A percentile compares a stretch with the other conserved stretches of the same genome.
Evolutionary conservation across 2,329 filamentous ascomycete species (phyloP).

Genomic region (Amphichorda felina): DNA sequence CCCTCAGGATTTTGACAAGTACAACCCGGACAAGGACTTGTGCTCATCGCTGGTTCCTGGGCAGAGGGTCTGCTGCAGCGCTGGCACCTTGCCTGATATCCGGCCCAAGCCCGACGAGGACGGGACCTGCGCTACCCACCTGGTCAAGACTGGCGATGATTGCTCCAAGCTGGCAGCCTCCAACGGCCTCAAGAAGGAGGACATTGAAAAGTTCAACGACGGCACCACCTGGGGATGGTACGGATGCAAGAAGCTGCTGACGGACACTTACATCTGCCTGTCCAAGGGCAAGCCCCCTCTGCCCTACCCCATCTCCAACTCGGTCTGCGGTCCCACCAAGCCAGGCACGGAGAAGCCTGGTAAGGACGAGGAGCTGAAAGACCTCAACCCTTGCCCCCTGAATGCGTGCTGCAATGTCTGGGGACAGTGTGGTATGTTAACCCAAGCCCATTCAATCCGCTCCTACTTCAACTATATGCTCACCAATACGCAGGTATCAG

Average conservation of each 20-base stretch:
- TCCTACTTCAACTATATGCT: too few species aligned
- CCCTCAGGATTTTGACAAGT: constrained; percentile 17
- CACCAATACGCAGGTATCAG: too few species aligned
- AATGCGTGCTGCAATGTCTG: constrained; percentile 23
- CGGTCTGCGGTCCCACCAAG: constrained; percentile 29
- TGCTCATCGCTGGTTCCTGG: constrained; percentile 6
- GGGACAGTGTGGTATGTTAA: constrained; percentile 22
- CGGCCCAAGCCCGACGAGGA: constrained; percentile 8
- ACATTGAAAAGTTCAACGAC: constrained; percentile 24
- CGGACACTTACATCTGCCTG: constrained; percentile 15
- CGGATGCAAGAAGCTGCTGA: constrained; percentile 15
- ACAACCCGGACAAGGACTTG: constrained; percentile 13
- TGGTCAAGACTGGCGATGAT: constrained; percentile 17
- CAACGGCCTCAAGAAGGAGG: constrained; percentile 19
- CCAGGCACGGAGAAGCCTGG: constrained; percentile 22
- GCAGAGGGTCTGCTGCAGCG: constrained; percentile 9
- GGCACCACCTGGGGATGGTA: constrained; percentile 24
- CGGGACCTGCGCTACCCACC: constrained; percentile 14
- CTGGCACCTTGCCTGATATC: constrained; percentile 8
- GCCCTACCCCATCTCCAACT: constrained; percentile 10
- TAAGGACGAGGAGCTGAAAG: constrained; percentile 17
- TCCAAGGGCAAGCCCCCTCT: constrained; percentile 16
- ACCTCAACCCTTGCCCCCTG: constrained; percentile 27
- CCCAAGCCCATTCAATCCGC: too few species aligned
- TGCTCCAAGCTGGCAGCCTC: constrained; percentile 20